These are phyloP conservation scores for Ciborinia camelliae DNA, from an alignment of 2,329 filamentous ascomycete genomes.

Conservation along the genomic window DNA sequence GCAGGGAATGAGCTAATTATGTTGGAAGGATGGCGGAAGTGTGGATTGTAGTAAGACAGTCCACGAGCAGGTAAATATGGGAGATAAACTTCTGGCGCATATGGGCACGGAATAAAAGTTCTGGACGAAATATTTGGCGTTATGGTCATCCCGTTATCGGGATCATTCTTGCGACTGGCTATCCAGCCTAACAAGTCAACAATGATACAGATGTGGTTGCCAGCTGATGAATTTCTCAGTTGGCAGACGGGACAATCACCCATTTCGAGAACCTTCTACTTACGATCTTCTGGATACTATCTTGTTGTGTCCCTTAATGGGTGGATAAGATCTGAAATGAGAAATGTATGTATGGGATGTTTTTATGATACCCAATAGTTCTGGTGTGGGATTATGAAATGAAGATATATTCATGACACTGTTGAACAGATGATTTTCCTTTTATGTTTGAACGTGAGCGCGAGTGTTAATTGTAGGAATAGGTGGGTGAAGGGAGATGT, in stretches of 20 bases:
- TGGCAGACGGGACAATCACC: neutral
- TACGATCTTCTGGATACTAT: neutral
- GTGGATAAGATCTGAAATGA: neutral
- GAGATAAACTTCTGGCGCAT: neutral
- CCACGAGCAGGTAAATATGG: neutral
- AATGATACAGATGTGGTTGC: neutral
- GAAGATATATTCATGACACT: no score
- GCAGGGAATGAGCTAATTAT: neutral
- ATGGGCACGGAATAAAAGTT: neutral
- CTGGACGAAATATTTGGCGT: neutral
- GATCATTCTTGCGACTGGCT: neutral
- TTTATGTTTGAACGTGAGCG: no score
- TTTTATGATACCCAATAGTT: constrained; percentile 3
- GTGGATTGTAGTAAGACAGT: neutral
- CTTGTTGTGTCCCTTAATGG: neutral
- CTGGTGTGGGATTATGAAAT: no score
- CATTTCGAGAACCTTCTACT: no score
- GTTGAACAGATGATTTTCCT: no score
- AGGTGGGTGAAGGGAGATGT: no score
- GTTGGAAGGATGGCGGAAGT: no score
- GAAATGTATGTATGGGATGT: neutral
- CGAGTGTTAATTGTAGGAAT: no score
- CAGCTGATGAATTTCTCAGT: neutral
- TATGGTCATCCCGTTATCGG: neutral
- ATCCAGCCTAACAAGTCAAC: neutral